phyloP scores from a whole-genome alignment of 176 grass and related monocot genomes.

The Paspalum vaginatum region DNA sequence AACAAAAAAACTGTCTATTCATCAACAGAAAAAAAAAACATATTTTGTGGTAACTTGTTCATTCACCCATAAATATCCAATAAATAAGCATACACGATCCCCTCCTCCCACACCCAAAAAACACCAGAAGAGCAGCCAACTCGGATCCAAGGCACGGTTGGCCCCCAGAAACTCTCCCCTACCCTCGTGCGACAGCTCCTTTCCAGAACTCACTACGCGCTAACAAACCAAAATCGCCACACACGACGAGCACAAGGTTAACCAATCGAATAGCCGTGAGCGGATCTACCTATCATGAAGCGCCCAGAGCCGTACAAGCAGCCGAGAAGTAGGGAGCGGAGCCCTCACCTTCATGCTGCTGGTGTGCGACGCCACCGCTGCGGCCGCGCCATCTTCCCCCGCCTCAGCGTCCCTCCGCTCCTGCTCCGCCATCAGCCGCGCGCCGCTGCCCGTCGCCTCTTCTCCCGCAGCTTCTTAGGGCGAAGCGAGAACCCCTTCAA shows the following conservation, averaged over 20 bases:
- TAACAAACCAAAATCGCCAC: conserved; percentile 20
- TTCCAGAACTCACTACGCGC: conserved; percentile 15
- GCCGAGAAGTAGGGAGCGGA: conserved; percentile 13
- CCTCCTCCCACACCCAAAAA: background rate
- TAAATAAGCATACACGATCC: conserved; percentile 16
- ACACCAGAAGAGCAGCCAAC: conserved; percentile 31
- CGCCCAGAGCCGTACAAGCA: conserved; percentile 29
- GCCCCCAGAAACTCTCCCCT: conserved; percentile 23
- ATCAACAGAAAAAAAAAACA: background rate
- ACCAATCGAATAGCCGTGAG: conserved; percentile 6
- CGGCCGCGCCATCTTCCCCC: conserved; percentile 21
- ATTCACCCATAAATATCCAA: background rate
- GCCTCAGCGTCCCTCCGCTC: conserved; percentile 49
- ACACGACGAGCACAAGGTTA: background rate
- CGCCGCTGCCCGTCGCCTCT: background rate
- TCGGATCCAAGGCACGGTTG: conserved; percentile 44
- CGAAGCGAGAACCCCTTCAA: background rate
- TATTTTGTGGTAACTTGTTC: background rate
- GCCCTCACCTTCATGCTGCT: conserved; percentile 53
- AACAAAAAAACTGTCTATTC: background rate
- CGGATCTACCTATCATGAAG: conserved; percentile 45
- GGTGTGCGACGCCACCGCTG: conserved; percentile 23
- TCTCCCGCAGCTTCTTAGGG: too few relatives aligned
- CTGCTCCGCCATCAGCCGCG: conserved; percentile 48
- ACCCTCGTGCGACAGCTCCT: conserved; percentile 21